These are phyloP conservation scores for Cutaneotrichosporon spelunceum DNA, from an alignment of 1,284 basidiomycete species.

Conservation along the genomic window DNA sequence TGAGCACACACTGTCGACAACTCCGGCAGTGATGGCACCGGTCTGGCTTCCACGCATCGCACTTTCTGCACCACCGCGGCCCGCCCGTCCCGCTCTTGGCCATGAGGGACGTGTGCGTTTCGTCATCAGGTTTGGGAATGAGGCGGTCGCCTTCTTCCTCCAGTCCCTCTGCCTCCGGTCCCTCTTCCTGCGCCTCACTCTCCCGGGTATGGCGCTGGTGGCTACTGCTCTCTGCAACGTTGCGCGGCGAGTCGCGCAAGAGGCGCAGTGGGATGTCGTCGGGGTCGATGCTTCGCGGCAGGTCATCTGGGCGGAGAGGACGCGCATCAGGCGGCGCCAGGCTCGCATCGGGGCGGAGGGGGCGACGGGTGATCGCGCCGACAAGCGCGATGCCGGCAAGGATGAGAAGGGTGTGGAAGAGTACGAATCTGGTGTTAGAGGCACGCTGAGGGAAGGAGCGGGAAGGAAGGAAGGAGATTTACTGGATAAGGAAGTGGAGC, in stretches of 20 bases:
- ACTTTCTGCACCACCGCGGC: slow-evolving; percentile 48
- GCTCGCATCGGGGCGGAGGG: slow-evolving; percentile 32
- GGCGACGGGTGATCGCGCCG: slow-evolving; percentile 25
- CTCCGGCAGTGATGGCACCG: slow-evolving; percentile 75
- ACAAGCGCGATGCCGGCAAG: slow-evolving; percentile 33
- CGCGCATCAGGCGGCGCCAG: slow-evolving; percentile 31
- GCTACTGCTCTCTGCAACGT: neutral
- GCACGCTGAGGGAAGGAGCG: neutral
- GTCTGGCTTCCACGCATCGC: slow-evolving; percentile 64
- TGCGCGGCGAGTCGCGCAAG: slow-evolving; percentile 25
- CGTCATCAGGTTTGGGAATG: slow-evolving; percentile 13
- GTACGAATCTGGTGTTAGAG: slow-evolving; percentile 21
- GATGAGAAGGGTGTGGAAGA: slow-evolving; percentile 29
- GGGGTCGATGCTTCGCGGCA: slow-evolving; percentile 15
- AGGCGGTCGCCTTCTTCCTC: slow-evolving; percentile 14
- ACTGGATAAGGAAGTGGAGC: slow-evolving; percentile 36
- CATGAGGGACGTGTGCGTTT: slow-evolving; percentile 25
- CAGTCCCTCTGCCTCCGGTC: slow-evolving; percentile 8
- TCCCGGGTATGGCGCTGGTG: neutral
- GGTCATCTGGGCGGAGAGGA: slow-evolving; percentile 19
- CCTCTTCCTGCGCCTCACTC: slow-evolving; percentile 11
- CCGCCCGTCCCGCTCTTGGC: slow-evolving; percentile 38
- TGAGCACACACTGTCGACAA: slow-evolving; percentile 75
- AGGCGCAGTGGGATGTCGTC: slow-evolving; percentile 38
- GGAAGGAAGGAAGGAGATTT: slow-evolving; percentile 27